These are phyloP conservation scores for Porphyridium purpureum DNA, from an alignment of 23 red algal genomes.

Conservation along the genomic window DNA sequence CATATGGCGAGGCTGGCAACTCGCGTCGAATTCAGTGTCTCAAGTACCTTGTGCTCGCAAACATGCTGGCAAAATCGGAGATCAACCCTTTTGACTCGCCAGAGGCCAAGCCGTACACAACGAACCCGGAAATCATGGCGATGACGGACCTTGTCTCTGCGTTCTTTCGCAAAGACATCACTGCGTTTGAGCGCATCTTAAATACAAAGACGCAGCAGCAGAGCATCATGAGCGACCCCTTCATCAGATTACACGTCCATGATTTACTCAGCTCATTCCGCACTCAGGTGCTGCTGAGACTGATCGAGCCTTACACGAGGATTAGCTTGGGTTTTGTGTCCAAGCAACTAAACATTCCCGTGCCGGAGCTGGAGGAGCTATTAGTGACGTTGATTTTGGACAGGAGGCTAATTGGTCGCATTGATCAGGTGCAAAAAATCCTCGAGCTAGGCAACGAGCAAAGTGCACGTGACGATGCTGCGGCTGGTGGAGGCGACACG, in stretches of 20 bases:
- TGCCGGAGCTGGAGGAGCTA: conserved; percentile 61
- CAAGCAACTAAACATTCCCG: conserved; percentile 43
- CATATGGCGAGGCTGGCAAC: conserved; percentile 91
- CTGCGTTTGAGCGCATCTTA: neutral
- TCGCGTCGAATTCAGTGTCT: conserved; percentile 62
- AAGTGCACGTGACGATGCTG: too few species aligned
- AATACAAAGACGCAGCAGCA: conserved; percentile 1
- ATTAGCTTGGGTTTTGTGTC: conserved; percentile 58
- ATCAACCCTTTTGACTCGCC: conserved; percentile 91
- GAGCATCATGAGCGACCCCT: conserved; percentile 78
- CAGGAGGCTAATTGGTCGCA: conserved; percentile 50
- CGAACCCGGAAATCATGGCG: conserved; percentile 63
- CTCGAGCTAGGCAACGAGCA: too few species aligned
- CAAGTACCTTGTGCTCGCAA: conserved; percentile 91
- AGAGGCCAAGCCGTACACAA: conserved; percentile 82
- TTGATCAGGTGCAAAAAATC: conserved; percentile 98
- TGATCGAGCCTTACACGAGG: conserved; percentile 59
- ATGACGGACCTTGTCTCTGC: conserved; percentile 61
- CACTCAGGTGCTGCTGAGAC: conserved; percentile 51
- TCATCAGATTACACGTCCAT: conserved; percentile 64
- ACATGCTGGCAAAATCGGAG: conserved; percentile 84
- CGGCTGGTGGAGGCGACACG: too few species aligned
- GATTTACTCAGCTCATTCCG: conserved; percentile 48
- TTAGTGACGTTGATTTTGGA: conserved; percentile 81
- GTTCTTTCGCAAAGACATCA: conserved; percentile 11